Evolutionary conservation across 805 yeast species (phyloP), one percentile per base, ranked within the genome.

Genomic region (Danielozyma ontarioensis): DNA sequence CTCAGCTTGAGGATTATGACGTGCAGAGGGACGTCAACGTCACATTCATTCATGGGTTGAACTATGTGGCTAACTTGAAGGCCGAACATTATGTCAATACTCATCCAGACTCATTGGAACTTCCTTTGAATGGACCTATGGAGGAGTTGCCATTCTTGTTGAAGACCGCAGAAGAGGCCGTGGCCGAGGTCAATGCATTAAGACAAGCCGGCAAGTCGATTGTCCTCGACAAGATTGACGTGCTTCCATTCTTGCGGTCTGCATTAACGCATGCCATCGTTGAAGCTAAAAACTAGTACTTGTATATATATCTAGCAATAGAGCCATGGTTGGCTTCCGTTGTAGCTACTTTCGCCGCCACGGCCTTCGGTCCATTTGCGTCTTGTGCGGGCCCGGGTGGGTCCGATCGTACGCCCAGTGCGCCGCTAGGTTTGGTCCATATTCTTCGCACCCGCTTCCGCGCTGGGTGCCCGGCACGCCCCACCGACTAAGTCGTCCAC

Each of bases 31-130:
- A 82, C 49, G 64, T 69, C 36, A 55, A 58, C 36, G 62, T 47
- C 17, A 58, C 53, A 35, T 61, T 64, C 26, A 82, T 83, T 32
- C 64, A 74, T 34, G 96, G 96, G 16, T 65, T 89, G 27, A 66
- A 75, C 45, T 76, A 62, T 44, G 74, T 86, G 26, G 86, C 95
- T 17, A 68, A 76, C 48, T 60, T 87, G 54, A 85, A 85, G 62
- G 62, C 78, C 28, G 64, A 64, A 39, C 63, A 61, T 37, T 61
- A 45, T 41, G 41, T 42, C 46, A 48, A 39, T 41, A 40, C 31
- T 43, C 40, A 46, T 40, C 57, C 55, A 31, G 59, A 27, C 19
- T 42, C 29, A 17, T 32, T 29, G 32, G 45, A 29, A 6, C 43
- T 58, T 31, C 68, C 68, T n/a, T 54, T 65, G 48, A 54, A 51